Conservation (phyloP, 2,329 filamentous ascomycete species). For the Monosporascus sp. region DNA sequence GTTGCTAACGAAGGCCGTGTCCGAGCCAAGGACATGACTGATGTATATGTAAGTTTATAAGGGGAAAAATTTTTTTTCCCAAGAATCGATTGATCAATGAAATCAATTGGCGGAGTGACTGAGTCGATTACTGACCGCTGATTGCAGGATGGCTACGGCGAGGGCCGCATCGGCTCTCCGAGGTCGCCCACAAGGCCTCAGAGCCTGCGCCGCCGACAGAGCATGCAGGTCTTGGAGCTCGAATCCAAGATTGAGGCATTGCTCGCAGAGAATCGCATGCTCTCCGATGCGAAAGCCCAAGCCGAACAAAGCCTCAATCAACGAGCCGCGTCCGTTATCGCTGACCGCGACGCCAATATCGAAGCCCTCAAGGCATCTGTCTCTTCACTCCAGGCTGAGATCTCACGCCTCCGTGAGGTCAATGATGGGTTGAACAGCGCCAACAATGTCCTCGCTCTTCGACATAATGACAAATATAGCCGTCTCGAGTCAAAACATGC, state of each 20-base stretch:
- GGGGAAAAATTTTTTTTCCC: constrained; percentile 14
- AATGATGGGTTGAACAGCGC: constrained; percentile 76
- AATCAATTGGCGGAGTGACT: constrained; percentile 3
- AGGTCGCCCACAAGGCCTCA: constrained; percentile 89
- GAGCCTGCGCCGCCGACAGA: constrained; percentile 94
- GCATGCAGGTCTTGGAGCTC: constrained; percentile 93
- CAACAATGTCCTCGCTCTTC: constrained; percentile 69
- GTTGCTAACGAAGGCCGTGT: constrained; percentile 83
- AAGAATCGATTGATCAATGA: constrained; percentile 1
- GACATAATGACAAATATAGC: constrained; percentile 68
- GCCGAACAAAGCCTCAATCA: constrained; percentile 64
- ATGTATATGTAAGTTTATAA: constrained; percentile 79
- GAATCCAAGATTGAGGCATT: constrained; percentile 82
- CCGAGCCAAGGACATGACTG: constrained; percentile 80
- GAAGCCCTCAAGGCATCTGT: constrained; percentile 74
- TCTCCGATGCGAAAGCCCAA: constrained; percentile 66
- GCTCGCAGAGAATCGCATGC: constrained; percentile 74
- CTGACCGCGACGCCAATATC: constrained; percentile 83
- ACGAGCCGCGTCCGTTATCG: constrained; percentile 64
- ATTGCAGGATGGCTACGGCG: constrained; percentile 83
- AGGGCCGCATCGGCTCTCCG: constrained; percentile 79
- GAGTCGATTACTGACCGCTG: constrained; percentile 3
- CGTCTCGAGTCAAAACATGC: constrained; percentile 64
- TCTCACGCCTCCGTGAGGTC: constrained; percentile 72
- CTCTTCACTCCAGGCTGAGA: constrained; percentile 75